These are phyloP conservation scores for Penicillium steckii DNA, from an alignment of 495 filamentous ascomycete genomes.

Conservation along the genomic window DNA sequence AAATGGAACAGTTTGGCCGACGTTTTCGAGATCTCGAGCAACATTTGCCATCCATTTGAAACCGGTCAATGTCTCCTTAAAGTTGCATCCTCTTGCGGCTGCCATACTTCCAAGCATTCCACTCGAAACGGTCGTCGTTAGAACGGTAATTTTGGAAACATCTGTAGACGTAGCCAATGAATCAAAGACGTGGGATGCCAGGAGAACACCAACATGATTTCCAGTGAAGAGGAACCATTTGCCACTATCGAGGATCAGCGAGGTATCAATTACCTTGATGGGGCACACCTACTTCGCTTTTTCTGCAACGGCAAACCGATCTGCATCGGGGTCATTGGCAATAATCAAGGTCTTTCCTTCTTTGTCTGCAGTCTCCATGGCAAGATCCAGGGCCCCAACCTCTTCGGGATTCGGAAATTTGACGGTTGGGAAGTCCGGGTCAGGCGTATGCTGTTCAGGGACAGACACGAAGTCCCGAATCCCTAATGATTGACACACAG, in stretches of 20 bases:
- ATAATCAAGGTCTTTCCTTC: conserved; percentile 52
- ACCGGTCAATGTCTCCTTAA: conserved; percentile 66
- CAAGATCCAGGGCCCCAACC: conserved; percentile 63
- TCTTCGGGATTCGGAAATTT: conserved; percentile 74
- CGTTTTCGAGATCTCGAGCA: conserved; percentile 39
- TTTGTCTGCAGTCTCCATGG: conserved; percentile 54
- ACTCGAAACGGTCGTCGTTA: conserved; percentile 65
- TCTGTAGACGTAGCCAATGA: conserved; percentile 26
- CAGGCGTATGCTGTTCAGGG: conserved; percentile 51
- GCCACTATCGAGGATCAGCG: conserved; percentile 24
- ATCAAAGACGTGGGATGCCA: conserved; percentile 58
- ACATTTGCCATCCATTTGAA: conserved; percentile 72
- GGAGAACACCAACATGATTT: conserved; percentile 65
- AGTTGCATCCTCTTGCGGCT: conserved; percentile 51
- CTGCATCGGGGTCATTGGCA: conserved; percentile 72
- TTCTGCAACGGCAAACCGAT: conserved; percentile 67
- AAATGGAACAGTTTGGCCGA: conserved; percentile 53
- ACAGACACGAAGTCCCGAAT: conserved; percentile 46
- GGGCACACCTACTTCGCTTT: conserved; percentile 45
- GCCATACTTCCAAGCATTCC: conserved; percentile 65
- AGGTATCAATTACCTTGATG: neutral
- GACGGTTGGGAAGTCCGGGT: conserved; percentile 71
- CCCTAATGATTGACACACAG: conserved; percentile 43
- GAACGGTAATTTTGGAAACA: conserved; percentile 47
- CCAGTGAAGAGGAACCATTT: conserved; percentile 66